Conservation (phyloP, 2,329 filamentous ascomycete genomes). For the Cordyceps cicadae region DNA sequence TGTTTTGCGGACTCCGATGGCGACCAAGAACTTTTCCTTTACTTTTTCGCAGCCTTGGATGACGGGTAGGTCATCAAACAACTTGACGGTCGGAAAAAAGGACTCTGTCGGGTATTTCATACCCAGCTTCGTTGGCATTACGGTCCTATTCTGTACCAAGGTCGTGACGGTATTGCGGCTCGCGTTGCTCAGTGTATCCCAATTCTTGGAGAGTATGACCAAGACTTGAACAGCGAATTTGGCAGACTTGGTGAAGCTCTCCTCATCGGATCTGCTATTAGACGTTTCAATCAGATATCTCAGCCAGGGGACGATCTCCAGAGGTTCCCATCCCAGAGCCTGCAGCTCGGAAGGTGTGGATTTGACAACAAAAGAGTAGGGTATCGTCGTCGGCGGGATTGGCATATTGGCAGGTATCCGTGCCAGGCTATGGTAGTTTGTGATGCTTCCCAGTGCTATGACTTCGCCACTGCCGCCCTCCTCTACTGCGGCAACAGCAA, state of each 20-base stretch:
- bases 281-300: slow-evolving; percentile 66
- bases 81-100: slow-evolving; percentile 86
- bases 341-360: slow-evolving; percentile 62
- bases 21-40: slow-evolving; percentile 81
- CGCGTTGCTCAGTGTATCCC: slow-evolving; percentile 65
- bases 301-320: slow-evolving; percentile 82
- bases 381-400: slow-evolving; percentile 71
- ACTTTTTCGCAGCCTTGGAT: slow-evolving; percentile 68
- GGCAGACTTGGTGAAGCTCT: slow-evolving; percentile 63
- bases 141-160: slow-evolving; percentile 57
- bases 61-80: slow-evolving; percentile 88
- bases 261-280: slow-evolving; percentile 48
- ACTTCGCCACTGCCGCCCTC: slow-evolving; percentile 58
- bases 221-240: slow-evolving; percentile 72
- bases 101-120: slow-evolving; percentile 81
- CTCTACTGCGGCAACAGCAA: slow-evolving; percentile 65
- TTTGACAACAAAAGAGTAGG: slow-evolving; percentile 70
- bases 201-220: slow-evolving; percentile 75
- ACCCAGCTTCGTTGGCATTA: slow-evolving; percentile 84
- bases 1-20: slow-evolving; percentile 87
- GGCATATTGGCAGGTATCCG: slow-evolving; percentile 77
- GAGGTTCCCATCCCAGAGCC: slow-evolving; percentile 74
- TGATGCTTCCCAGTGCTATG: slow-evolving; percentile 68
- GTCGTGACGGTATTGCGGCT: slow-evolving; percentile 59
- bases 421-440: slow-evolving; percentile 64